Evolutionary conservation across 2,329 filamentous ascomycete species (phyloP), one percentile per base, ranked within the genome.

Genomic region (Acarospora socialis): DNA sequence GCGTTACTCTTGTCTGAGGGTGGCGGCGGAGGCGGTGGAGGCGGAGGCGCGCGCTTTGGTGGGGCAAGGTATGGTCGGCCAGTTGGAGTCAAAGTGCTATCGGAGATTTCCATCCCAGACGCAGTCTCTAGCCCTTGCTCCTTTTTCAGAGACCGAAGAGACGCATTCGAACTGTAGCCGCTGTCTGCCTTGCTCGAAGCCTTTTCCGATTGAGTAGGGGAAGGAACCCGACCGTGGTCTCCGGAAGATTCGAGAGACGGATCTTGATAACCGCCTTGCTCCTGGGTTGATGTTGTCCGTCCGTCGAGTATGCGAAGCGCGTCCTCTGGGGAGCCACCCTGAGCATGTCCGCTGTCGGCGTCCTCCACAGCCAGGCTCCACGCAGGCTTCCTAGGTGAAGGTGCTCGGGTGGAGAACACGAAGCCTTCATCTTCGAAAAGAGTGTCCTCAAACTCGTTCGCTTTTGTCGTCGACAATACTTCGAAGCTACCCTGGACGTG

Each of bases 91-190:
- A n/a, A n/a, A n/a, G n/a, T n/a, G n/a, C n/a, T n/a, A n/a, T n/a
- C n/a, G n/a, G n/a, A n/a, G n/a, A n/a, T n/a, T n/a, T n/a, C n/a
- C n/a, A n/a, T n/a, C n/a, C n/a, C n/a, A n/a, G n/a, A n/a, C n/a
- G n/a, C n/a, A n/a, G n/a, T n/a, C n/a, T n/a, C n/a, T n/a, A n/a
- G n/a, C n/a, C n/a, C n/a, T n/a, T n/a, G n/a, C n/a, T n/a, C n/a
- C n/a, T n/a, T n/a, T n/a, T n/a, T n/a, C n/a, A n/a, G n/a, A n/a
- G n/a, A n/a, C n/a, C n/a, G n/a, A n/a, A 40, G 36, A 3, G 48
- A 45, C 4, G 39, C 37, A 32, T 52, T 47, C 5, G 52, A 53
- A 20, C 43, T 46, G 31, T 55, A 55, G 12, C 51, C 50, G 33
- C 52, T 54, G 34, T 55, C 52, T 16, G 21, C 22, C 14, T 39